Conservation (phyloP, 1,284 basidiomycete species). For the Cronartium ribicola region DNA sequence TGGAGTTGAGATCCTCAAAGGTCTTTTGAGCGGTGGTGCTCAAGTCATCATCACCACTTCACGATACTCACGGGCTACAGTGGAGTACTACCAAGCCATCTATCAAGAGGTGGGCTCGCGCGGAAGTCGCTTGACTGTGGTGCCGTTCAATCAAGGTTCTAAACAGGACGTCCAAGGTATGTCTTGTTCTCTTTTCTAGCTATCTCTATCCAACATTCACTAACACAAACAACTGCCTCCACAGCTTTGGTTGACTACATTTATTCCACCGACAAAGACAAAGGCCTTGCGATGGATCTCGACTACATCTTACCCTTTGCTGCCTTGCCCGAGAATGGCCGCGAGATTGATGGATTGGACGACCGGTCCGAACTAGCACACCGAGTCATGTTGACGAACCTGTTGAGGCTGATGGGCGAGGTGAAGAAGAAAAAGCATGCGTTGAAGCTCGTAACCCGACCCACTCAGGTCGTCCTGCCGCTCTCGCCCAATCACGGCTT, state of each 20-base stretch:
- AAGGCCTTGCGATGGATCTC: slow-evolving; percentile 76
- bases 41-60: slow-evolving; percentile 96
- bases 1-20: slow-evolving; percentile 93
- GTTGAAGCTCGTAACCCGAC: slow-evolving; percentile 90
- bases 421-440: slow-evolving; percentile 98
- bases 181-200: no score
- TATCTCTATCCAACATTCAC: no score
- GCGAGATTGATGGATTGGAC: slow-evolving; percentile 93
- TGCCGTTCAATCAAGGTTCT: slow-evolving; percentile 97
- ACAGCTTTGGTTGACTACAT: slow-evolving; percentile 90
- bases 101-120: slow-evolving; percentile 92
- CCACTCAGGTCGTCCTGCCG: slow-evolving; percentile 94
- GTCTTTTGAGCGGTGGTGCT: slow-evolving; percentile 88
- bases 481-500: slow-evolving; percentile 96
- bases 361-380: slow-evolving; percentile 97
- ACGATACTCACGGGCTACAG: slow-evolving; percentile 82
- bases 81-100: slow-evolving; percentile 97
- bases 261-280: slow-evolving; percentile 65
- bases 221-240: neutral
- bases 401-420: slow-evolving; percentile 88
- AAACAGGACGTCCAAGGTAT: slow-evolving; percentile 82
- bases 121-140: slow-evolving; percentile 92
- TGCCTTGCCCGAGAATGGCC: slow-evolving; percentile 94
- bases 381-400: slow-evolving; percentile 84
- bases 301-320: slow-evolving; percentile 98